phyloP scores from a whole-genome alignment of 805 yeast species.

The Metschnikowia borealis region DNA sequence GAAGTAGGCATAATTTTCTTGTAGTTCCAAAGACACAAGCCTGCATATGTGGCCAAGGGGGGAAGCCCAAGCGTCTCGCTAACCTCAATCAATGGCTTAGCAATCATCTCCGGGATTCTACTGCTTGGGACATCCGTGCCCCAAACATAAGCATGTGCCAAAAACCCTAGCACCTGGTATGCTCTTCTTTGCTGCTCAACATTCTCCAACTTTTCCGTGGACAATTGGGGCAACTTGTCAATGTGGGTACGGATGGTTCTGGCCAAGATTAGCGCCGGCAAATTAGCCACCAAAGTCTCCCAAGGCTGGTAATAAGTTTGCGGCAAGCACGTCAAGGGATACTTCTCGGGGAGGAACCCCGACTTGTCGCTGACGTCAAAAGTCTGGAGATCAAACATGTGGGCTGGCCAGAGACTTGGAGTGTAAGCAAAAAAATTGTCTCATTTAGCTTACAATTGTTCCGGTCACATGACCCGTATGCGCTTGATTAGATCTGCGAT shows the following conservation, averaged over 20 bases:
- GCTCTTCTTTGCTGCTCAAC: constrained; percentile 70
- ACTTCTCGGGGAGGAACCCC: constrained; percentile 74
- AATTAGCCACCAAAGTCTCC: constrained; percentile 63
- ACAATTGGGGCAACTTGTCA: constrained; percentile 59
- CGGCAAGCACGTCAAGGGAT: constrained; percentile 61
- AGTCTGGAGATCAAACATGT: constrained; percentile 40
- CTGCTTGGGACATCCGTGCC: constrained; percentile 60
- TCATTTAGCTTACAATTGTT: constrained; percentile 1
- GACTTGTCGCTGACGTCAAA: constrained; percentile 66
- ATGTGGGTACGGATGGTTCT: constrained; percentile 56
- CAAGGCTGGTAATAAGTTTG: constrained; percentile 65
- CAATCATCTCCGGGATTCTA: constrained; percentile 60
- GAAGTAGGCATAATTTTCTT: constrained; percentile 50
- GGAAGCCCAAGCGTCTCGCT: constrained; percentile 66
- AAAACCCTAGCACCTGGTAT: constrained; percentile 69
- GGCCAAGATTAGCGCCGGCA: constrained; percentile 73
- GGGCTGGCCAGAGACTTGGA: neutral
- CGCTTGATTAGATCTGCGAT: constrained; percentile 1
- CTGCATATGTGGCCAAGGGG: constrained; percentile 85
- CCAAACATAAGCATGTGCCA: constrained; percentile 92
- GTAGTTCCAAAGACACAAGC: constrained; percentile 86
- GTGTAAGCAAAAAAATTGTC: constrained; percentile 1
- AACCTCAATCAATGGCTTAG: constrained; percentile 64
- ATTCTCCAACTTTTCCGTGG: constrained; percentile 41
- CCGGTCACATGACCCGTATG: constrained; percentile 2